These are phyloP conservation scores for Dactylellina haptotyla DNA, from an alignment of 2,329 filamentous ascomycete genomes.

Conservation along the genomic window DNA sequence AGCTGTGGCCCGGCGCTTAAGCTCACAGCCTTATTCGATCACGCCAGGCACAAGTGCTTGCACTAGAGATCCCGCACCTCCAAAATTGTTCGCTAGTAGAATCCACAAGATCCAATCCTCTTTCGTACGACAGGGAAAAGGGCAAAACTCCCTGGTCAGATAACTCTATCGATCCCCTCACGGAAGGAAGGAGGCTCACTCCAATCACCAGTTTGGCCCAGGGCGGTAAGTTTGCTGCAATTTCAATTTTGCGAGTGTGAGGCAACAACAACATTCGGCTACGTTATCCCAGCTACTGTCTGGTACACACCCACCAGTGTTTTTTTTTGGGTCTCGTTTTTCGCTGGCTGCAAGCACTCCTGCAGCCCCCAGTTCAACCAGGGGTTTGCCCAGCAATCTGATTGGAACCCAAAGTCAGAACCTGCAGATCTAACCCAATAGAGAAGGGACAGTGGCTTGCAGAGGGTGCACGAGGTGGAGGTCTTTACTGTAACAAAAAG, in stretches of 20 bases:
- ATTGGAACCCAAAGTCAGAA: constrained; percentile 35
- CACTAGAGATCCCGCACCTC: constrained; percentile 48
- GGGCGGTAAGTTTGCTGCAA: constrained; percentile 20
- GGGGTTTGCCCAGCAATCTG: constrained; percentile 17
- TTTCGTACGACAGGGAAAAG: constrained; percentile 22
- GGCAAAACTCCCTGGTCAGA: constrained; percentile 14
- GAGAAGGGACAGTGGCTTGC: constrained; percentile 34
- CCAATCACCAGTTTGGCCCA: constrained; percentile 4
- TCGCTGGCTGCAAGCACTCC: constrained; percentile 34
- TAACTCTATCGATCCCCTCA: constrained; percentile 8
- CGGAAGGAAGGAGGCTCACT: background rate
- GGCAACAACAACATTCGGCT: constrained; percentile 40
- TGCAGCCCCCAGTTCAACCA: constrained; percentile 29
- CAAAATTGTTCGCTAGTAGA: constrained; percentile 29
- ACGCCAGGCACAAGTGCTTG: constrained; percentile 22
- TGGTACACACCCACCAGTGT: constrained; percentile 15
- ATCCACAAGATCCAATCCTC: constrained; percentile 34
- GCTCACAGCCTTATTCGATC: constrained; percentile 50
- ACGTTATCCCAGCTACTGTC: constrained; percentile 30
- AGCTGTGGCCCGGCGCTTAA: constrained; percentile 40
- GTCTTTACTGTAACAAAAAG: constrained; percentile 40
- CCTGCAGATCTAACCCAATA: constrained; percentile 43
- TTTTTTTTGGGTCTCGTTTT: constrained; percentile 4
- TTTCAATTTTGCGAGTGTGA: constrained; percentile 18
- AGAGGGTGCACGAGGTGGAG: constrained; percentile 31